phyloP scores from a whole-genome alignment of 441 rosid species.

The Macaranga tanarius region DNA sequence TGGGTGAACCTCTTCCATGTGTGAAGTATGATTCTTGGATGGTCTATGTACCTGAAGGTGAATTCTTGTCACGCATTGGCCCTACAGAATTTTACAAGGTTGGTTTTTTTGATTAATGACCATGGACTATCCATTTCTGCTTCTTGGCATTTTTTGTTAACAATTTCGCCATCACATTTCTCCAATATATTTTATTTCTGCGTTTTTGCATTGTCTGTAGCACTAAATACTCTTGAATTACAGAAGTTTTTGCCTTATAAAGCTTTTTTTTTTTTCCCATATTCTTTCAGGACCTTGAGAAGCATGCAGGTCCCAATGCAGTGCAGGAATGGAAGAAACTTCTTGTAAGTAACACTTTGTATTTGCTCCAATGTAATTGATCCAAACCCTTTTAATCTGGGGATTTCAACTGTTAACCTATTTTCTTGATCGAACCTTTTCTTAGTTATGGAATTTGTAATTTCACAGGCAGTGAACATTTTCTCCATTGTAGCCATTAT shows the following conservation, averaged over 20 bases:
- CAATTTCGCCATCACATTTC: no score
- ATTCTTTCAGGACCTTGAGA: conserved; percentile 69
- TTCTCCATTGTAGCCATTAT: not conserved
- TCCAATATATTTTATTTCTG: not conserved
- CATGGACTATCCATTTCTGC: not conserved
- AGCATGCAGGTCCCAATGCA: conserved; percentile 71
- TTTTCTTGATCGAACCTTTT: not conserved
- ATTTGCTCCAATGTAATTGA: not conserved
- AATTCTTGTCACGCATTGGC: conserved; percentile 86
- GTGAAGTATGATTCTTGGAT: conserved; percentile 88
- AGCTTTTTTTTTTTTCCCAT: not conserved
- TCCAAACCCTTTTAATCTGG: not conserved
- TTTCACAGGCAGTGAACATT: not conserved
- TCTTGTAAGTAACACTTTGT: conserved; percentile 48
- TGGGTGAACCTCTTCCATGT: conserved; percentile 84
- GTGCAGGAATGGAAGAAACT: conserved; percentile 86
- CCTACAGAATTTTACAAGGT: conserved; percentile 94
- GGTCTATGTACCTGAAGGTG: conserved; percentile 92
- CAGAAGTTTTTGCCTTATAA: conserved; percentile 3
- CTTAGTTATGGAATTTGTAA: not conserved
- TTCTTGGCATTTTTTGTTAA: no score
- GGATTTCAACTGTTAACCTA: not conserved
- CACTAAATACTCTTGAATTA: not conserved
- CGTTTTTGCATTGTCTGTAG: not conserved
- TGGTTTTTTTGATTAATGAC: conserved; percentile 9